Conservation (phyloP, 1,139 yeast genomes). For the Diutina siamensis region DNA sequence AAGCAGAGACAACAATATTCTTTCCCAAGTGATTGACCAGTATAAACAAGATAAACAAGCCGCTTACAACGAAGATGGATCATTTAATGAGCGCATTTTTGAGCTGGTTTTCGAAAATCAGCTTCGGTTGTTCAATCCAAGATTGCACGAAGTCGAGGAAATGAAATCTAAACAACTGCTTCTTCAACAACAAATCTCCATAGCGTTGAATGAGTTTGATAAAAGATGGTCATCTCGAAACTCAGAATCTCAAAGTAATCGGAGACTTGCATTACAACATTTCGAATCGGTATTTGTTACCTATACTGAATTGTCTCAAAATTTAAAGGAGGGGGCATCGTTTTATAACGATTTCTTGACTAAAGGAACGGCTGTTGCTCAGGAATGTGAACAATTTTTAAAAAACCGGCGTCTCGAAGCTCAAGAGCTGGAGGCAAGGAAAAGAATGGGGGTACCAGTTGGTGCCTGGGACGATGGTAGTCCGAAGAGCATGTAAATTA, state of each 20-base stretch:
- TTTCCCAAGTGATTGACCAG: conserved; percentile 36
- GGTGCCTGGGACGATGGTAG: not conserved
- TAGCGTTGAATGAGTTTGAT: conserved; percentile 27
- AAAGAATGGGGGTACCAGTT: not conserved
- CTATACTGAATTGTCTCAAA: conserved; percentile 44
- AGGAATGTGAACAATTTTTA: conserved; percentile 46
- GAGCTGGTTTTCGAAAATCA: conserved; percentile 27
- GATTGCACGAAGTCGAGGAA: conserved; percentile 24
- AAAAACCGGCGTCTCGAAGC: conserved; percentile 43
- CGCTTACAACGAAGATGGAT: conserved; percentile 12
- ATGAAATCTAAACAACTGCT: conserved; percentile 30
- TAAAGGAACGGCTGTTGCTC: conserved; percentile 35
- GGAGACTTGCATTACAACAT: conserved; percentile 41
- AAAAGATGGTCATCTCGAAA: conserved; percentile 9
- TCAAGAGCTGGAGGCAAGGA: conserved; percentile 19
- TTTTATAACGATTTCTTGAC: conserved; percentile 57
- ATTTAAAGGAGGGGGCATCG: conserved; percentile 55
- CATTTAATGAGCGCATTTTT: conserved; percentile 18
- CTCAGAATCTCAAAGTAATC: conserved; percentile 18
- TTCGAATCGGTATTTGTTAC: conserved; percentile 44
- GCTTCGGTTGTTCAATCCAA: conserved; percentile 28
- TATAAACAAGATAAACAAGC: conserved; percentile 16
- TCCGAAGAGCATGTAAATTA: too few relatives aligned
- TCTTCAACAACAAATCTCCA: conserved; percentile 33
- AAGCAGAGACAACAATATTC: conserved; percentile 33